A percentile compares a stretch with the other conserved stretches of the same genome.
Conservation (phyloP, 2,329 filamentous ascomycete genomes). For the Fusarium mundagurra region DNA sequence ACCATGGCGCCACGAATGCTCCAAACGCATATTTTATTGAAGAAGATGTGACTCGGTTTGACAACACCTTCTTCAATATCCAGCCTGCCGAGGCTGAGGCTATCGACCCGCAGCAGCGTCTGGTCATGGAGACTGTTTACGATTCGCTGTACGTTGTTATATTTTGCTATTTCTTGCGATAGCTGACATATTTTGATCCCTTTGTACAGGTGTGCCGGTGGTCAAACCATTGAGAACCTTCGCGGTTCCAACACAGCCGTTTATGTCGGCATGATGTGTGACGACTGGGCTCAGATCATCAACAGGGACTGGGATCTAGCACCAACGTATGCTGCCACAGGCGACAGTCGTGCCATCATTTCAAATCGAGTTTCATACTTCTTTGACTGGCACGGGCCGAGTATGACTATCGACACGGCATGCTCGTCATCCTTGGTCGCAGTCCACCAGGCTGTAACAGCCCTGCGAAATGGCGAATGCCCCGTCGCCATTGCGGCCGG, state of each 20-base stretch:
- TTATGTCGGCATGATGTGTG: background rate
- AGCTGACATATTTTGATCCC: background rate
- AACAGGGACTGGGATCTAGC: background rate
- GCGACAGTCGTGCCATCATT: slow-evolving; percentile 16
- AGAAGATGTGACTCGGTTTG: slow-evolving; percentile 23
- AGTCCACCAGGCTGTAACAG: slow-evolving; percentile 1
- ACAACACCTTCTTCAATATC: slow-evolving; percentile 30
- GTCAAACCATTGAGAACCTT: background rate
- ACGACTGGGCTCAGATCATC: background rate
- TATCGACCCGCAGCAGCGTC: background rate
- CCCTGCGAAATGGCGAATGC: background rate
- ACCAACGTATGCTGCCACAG: background rate
- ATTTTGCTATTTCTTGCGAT: background rate
- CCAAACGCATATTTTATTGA: background rate
- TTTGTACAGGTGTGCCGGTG: background rate
- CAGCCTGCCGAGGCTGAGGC: background rate
- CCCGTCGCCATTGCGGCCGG: background rate
- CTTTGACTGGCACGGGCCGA: slow-evolving; percentile 7
- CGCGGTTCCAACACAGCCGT: slow-evolving; percentile 15
- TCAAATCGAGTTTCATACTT: slow-evolving; percentile 8
- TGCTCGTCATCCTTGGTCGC: slow-evolving; percentile 13
- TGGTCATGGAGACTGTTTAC: background rate
- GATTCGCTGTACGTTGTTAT: background rate
- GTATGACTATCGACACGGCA: slow-evolving; percentile 12
- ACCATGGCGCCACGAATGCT: background rate